Base-by-base conservation (phyloP, 2,329 filamentous ascomycete species). In the Aureobasidium sp. region DNA sequence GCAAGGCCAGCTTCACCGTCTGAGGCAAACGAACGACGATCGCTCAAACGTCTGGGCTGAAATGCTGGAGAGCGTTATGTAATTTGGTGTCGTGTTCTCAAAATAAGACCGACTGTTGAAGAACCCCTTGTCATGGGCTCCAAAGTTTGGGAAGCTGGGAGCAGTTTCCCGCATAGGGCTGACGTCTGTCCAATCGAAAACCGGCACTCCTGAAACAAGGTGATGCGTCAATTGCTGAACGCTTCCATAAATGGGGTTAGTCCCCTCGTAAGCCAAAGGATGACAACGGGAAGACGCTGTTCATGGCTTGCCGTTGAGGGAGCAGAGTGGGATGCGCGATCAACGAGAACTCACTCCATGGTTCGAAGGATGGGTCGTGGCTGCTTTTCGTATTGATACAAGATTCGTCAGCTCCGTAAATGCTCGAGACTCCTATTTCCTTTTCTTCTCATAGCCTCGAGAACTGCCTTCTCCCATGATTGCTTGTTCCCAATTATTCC, bases 351-450 rank as follows among this genome's bases (percentile, higher is more conserved):
- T 41, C 37, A 8, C 13, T 41, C 15, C 15, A 26, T 55, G 36
- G n/a, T 6, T 27, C 15, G 43, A 41, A 47, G 13, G 44, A 47
- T 47, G 37, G 55, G 43, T 37, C 32, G 43, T 24, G 10, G 41
- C 55, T 59, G 41, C 43, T 48, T 12, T 43, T 48, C 20, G 46
- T 51, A 48, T 48, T 48, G 24, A 24, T 29, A n/a, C 15, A 26
- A 55, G 51, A 43, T 55, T 55, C 51, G 51, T 55, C 51, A 55
- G 51, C 51, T 55, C 47, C 43, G 12, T 47, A 43, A 59, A 47
- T 32, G 47, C 43, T 32, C 26, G 20, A 34, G 8, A 10, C 34
- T 36, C 27, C 17, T 24, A n/a, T 39, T 20, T 43, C 32, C 46
- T 34, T 26, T 43, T 43, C 34, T 46, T 34, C 17, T n/a, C 34